Percentiles rank a stretch among this genome's conserved stretches.
These are phyloP conservation scores for Thermomucor indicae-seudaticae DNA, from an alignment of 371 early-diverging fungal species.

Conservation along the genomic window DNA sequence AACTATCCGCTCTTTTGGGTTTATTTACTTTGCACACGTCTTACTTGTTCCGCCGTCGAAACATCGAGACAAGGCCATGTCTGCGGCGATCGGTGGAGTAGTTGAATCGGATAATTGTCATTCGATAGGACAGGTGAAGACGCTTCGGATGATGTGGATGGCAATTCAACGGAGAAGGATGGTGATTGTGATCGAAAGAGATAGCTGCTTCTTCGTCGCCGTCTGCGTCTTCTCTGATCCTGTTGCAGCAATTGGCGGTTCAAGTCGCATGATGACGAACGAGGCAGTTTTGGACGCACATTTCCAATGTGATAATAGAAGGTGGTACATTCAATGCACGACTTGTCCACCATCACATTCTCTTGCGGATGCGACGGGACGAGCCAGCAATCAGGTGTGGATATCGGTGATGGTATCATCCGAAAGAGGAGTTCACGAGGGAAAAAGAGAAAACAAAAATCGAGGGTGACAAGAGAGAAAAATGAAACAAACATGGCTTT, in stretches of 20 bases:
- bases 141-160: background rate
- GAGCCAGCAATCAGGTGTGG: no score
- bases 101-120: conserved; percentile 1
- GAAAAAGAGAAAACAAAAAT: no score
- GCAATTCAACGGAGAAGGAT: background rate
- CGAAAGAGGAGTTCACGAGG: no score
- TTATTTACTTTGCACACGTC: background rate
- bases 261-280: conserved; percentile 4
- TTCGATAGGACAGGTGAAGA: background rate
- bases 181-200: background rate
- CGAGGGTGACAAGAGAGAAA: no score
- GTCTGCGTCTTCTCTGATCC: conserved; percentile 1
- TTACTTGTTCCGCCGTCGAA: conserved; percentile 21
- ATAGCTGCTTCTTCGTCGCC: conserved; percentile 3
- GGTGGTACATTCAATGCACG: conserved; percentile 22
- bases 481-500: no score
- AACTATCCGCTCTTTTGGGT: conserved; percentile 3
- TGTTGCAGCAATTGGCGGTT: conserved; percentile 1
- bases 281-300: background rate
- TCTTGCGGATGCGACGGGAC: background rate
- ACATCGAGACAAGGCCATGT: conserved; percentile 19
- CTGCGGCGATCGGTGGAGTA: conserved; percentile 4
- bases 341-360: conserved; percentile 3
- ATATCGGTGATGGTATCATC: no score
- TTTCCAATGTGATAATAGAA: conserved; percentile 13